Base-by-base conservation (phyloP, 164 flowering plant genomes). In the Nelumbo lutea region DNA sequence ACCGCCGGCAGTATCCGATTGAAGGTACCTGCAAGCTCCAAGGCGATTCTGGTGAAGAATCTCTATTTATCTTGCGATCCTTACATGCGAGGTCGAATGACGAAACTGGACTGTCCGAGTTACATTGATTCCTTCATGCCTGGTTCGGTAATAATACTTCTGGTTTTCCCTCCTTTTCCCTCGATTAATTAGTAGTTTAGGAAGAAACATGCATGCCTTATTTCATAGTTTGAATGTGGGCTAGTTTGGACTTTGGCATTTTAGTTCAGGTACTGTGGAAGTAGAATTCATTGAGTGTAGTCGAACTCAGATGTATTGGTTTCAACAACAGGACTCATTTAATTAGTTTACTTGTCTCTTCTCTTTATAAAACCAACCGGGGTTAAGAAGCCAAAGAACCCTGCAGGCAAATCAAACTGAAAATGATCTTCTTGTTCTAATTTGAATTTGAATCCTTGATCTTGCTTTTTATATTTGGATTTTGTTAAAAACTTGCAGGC, bases 1-100 rank as follows among this genome's bases (percentile, higher is more conserved):
- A 55, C 66, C 0, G 42, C 66, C 0, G 42, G 39, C 14, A 66
- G 56, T 10, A 68, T 72, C 1, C 6, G 9, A 7, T 58, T 80
- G 68, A 70, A 71, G 69, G 48, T 75, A 43, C 70, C 76, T 2
- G 71, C 62, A 53, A 69, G 79, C 4, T 72, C 72, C 9, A 65
- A 42, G 6, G 70, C 59, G 10, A 38, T 76, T 42, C 64, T 76
- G 15, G 75, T 78, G 52, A 78, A 74, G 77, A 78, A 78, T 47
- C 81, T 74, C 38, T 78, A 71, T 67, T 68, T 78, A 14, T 74
- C 76, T 9, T 75, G 80, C 59, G 80, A 78, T 42, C 72, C 80
- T 5, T 74, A 50, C 70, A 70, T 78, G 77, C 72, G 64, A 14
- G 1, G 4, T 55, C 72, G 61, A 8, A 78, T 78, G 81, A 9